Percentiles rank a stretch among this genome's conserved stretches.
Conservation (phyloP, 2,329 filamentous ascomycete genomes). For the Samsoniella hepiali region DNA sequence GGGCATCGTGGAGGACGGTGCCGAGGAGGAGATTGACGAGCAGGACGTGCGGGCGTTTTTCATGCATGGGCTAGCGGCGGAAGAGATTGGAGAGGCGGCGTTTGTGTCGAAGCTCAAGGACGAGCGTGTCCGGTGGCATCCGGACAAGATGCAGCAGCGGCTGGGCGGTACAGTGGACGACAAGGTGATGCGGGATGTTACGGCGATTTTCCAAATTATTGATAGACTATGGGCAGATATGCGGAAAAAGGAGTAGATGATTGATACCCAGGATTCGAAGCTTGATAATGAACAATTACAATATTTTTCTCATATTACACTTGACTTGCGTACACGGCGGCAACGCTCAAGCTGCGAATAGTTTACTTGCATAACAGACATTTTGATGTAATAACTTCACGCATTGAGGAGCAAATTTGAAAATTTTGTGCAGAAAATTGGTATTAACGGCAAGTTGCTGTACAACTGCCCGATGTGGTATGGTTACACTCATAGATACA, state of each 20-base stretch:
- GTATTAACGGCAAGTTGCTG: constrained; percentile 1
- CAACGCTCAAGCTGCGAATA: too few species aligned
- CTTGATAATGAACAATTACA: too few species aligned
- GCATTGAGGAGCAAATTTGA: too few species aligned
- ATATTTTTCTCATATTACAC: too few species aligned
- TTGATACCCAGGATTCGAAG: not conserved
- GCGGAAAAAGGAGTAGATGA: constrained; percentile 33
- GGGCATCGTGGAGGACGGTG: constrained; percentile 51
- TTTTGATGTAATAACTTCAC: too few species aligned
- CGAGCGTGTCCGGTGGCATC: constrained; percentile 93
- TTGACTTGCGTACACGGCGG: too few species aligned
- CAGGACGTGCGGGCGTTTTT: constrained; percentile 69
- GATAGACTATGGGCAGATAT: constrained; percentile 74
- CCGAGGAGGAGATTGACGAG: constrained; percentile 51
- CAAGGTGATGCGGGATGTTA: constrained; percentile 72
- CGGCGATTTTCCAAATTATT: constrained; percentile 86
- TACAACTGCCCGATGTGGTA: not conserved
- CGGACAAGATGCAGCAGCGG: constrained; percentile 93
- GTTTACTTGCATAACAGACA: too few species aligned
- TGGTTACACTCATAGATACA: constrained; percentile 3
- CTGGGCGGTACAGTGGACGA: constrained; percentile 71
- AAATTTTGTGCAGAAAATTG: not conserved
- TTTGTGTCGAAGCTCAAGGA: constrained; percentile 62
- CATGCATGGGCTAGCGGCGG: constrained; percentile 43
- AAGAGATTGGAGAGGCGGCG: constrained; percentile 43